Base-by-base conservation (phyloP, 768 basidiomycete genomes). In the Russula brevipes region DNA sequence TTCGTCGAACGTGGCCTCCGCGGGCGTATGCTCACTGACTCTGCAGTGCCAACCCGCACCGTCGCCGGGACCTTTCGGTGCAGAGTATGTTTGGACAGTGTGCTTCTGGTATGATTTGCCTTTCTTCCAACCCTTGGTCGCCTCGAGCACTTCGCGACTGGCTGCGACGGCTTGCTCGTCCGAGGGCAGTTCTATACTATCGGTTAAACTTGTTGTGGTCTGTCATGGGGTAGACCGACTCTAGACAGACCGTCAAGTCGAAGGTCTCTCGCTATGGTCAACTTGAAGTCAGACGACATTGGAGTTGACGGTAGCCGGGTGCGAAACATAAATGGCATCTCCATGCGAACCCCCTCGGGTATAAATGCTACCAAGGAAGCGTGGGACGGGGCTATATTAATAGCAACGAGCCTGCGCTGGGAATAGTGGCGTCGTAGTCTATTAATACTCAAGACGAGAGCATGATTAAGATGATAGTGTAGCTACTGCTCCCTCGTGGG, bases 1-100 rank as follows among this genome's bases (percentile, higher is more conserved):
- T 67, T 84, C 81, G 66, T 88, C 85, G 71, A 91, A 91, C 1
- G 85, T 84, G 9, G 80, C 84, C 58, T 91, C 87, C n/a, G 82
- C 77, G 5, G 78, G 70, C 12, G 79, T 72, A 72, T 91, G 89
- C 69, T 82, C 80, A 69, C 88, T 89, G 61, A 84, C 72, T 30
- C 89, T 81, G 70, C 81, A 82, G 68, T 88, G 80, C 88, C 89
- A 91, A 3, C 79, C 72, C 41, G 85, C 83, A 31, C 79, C 82
- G 63, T 86, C 85, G 6, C 72, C 78, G 12, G 79, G 72, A 3
- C 75, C 76, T 68, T 86, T 89, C 42, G 81, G 71, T 14, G 77
- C 80, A 33, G 73, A 78, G 59, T 74, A 79, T 10, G 85, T 86
- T 70, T 83, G 80, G 68, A 91, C 86, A 3, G 70, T 77, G 59